These are phyloP conservation scores for Asterophora parasitica DNA, from an alignment of 768 basidiomycete genomes.

Conservation along the genomic window DNA sequence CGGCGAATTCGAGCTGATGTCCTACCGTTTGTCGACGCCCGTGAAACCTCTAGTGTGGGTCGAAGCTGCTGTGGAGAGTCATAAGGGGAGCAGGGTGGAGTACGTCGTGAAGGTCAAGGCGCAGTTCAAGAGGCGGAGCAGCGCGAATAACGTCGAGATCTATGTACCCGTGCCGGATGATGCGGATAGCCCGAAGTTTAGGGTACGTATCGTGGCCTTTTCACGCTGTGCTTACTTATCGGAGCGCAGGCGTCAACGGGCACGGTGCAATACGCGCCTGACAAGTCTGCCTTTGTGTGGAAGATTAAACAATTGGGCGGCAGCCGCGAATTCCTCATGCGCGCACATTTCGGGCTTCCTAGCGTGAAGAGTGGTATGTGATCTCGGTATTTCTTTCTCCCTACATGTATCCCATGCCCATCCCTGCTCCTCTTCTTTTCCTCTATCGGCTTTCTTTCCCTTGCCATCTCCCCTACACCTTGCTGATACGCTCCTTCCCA, in stretches of 20 bases:
- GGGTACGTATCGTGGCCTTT: slow-evolving; percentile 47
- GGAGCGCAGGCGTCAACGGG: slow-evolving; percentile 80
- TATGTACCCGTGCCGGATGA: slow-evolving; percentile 99
- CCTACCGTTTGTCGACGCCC: slow-evolving; percentile 91
- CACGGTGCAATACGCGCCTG: slow-evolving; percentile 93
- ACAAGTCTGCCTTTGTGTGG: slow-evolving; percentile 98
- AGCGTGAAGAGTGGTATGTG: slow-evolving; percentile 86
- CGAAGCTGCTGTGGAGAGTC: slow-evolving; percentile 93
- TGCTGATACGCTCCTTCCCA: slow-evolving; percentile 15
- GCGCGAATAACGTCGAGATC: slow-evolving; percentile 98
- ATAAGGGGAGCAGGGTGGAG: slow-evolving; percentile 88
- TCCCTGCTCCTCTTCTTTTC: too few species aligned
- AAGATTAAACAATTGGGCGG: slow-evolving; percentile 98
- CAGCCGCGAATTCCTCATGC: slow-evolving; percentile 94
- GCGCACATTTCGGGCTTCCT: slow-evolving; percentile 95
- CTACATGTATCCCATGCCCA: too few species aligned
- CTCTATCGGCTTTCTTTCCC: not conserved
- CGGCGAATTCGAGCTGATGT: slow-evolving; percentile 98
- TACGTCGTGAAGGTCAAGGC: slow-evolving; percentile 96
- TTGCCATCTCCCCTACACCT: not conserved
- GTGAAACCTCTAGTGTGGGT: slow-evolving; percentile 98
- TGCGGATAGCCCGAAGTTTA: slow-evolving; percentile 95
- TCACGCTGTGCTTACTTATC: not conserved
- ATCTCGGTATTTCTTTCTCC: too few species aligned
- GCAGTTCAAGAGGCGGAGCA: slow-evolving; percentile 94